Conservation (phyloP, 225 moss, liverwort and hornwort genomes). For the Takakia lepidozioides region DNA sequence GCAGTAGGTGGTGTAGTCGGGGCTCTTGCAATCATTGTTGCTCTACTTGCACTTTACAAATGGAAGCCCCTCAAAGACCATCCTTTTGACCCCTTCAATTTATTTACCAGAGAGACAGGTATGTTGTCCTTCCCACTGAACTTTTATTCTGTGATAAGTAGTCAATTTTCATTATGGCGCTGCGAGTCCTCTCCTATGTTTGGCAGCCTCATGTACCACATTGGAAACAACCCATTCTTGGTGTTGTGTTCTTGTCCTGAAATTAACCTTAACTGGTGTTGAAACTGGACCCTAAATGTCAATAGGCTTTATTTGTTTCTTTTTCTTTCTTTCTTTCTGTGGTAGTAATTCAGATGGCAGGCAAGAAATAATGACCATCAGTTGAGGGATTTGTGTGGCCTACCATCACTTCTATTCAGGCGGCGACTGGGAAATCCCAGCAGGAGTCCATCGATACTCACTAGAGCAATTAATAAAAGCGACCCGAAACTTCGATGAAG, state of each 20-base stretch:
- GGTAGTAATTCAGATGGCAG: background rate
- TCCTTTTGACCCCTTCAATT: constrained; percentile 37
- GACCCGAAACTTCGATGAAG: constrained; percentile 27
- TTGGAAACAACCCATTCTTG: too few relatives aligned
- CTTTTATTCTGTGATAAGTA: background rate
- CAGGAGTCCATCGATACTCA: constrained; percentile 44
- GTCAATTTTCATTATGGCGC: background rate
- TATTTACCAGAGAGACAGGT: constrained; percentile 26
- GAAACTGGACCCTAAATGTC: too few relatives aligned
- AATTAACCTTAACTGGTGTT: too few relatives aligned
- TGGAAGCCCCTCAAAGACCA: constrained; percentile 43
- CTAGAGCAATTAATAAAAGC: constrained; percentile 43
- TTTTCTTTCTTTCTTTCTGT: background rate
- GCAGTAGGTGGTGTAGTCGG: constrained; percentile 39
- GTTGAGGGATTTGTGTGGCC: too few relatives aligned
- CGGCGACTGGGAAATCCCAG: constrained; percentile 40
- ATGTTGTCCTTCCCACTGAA: background rate
- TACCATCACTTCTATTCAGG: too few relatives aligned
- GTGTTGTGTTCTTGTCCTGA: too few relatives aligned
- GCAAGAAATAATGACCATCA: too few relatives aligned
- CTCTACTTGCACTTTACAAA: constrained; percentile 34
- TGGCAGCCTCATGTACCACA: background rate
- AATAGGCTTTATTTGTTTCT: background rate
- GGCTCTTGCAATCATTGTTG: constrained; percentile 17
- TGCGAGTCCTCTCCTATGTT: background rate